Conservation (phyloP, 495 filamentous ascomycete genomes). For the Tuber indicum region DNA sequence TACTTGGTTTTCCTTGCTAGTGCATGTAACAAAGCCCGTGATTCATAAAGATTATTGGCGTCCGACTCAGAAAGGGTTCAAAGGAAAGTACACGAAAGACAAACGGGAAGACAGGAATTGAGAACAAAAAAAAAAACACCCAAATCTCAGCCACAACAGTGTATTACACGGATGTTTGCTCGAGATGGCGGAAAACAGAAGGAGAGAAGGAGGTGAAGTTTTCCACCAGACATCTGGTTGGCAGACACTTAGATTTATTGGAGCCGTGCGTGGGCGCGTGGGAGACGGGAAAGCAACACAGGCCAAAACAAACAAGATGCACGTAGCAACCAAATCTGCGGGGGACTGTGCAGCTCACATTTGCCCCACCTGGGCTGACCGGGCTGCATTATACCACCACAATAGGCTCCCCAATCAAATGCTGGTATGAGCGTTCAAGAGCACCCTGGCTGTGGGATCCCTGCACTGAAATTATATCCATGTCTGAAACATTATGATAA, state of each 20-base stretch:
- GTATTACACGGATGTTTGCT: background rate
- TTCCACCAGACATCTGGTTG: background rate
- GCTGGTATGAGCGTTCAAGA: background rate
- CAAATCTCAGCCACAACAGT: background rate
- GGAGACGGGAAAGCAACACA: conserved; percentile 3
- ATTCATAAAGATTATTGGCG: background rate
- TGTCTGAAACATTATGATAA: background rate
- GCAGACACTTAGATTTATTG: conserved; percentile 1
- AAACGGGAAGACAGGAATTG: background rate
- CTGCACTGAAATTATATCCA: background rate
- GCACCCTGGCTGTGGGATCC: background rate
- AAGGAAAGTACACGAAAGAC: background rate
- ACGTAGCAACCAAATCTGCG: background rate
- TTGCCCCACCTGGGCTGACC: background rate
- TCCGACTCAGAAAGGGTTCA: background rate
- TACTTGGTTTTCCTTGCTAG: background rate
- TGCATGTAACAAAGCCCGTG: background rate
- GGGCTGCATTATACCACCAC: background rate
- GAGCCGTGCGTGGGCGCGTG: background rate
- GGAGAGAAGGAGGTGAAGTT: background rate
- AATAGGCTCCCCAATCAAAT: background rate
- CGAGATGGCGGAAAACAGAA: background rate
- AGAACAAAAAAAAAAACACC: background rate
- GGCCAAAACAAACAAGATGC: conserved; percentile 3
- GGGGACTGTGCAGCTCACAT: conserved; percentile 2